These are phyloP conservation scores for Clonostachys chloroleuca DNA, from an alignment of 2,329 filamentous ascomycete genomes.

Conservation along the genomic window DNA sequence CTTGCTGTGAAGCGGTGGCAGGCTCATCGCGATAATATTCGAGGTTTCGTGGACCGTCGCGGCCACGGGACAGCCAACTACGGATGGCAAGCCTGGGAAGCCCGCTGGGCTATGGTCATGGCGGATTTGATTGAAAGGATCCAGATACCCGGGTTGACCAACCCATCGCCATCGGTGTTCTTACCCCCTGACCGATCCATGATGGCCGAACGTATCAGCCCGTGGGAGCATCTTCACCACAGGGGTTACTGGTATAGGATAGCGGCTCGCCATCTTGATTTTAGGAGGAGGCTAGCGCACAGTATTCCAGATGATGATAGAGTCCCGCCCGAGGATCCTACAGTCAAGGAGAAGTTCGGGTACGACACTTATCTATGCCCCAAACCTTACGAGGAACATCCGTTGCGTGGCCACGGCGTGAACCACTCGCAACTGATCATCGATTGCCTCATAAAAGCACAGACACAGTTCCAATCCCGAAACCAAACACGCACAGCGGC, in stretches of 20 bases:
- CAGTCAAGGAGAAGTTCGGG: slow-evolving; percentile 45
- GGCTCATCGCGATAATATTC: slow-evolving; percentile 68
- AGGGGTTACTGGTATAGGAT: slow-evolving; percentile 63
- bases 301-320: slow-evolving; percentile 56
- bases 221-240: slow-evolving; percentile 63
- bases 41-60: slow-evolving; percentile 73
- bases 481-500: slow-evolving; percentile 47
- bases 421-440: slow-evolving; percentile 54
- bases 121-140: slow-evolving; percentile 53
- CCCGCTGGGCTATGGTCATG: slow-evolving; percentile 64
- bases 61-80: slow-evolving; percentile 86
- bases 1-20: slow-evolving; percentile 78
- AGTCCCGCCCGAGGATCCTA: slow-evolving; percentile 40
- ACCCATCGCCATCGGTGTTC: slow-evolving; percentile 38
- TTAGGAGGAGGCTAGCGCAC: slow-evolving; percentile 47
- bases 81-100: slow-evolving; percentile 92
- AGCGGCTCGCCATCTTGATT: slow-evolving; percentile 51
- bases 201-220: slow-evolving; percentile 51
- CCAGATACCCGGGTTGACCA: slow-evolving; percentile 43
- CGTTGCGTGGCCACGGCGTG: slow-evolving; percentile 42
- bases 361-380: slow-evolving; percentile 67
- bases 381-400: slow-evolving; percentile 56
- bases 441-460: slow-evolving; percentile 44
- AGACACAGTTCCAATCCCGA: slow-evolving; percentile 47
- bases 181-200: slow-evolving; percentile 55